These are phyloP conservation scores for Penicillium fuscoglaucum DNA, from an alignment of 2,329 filamentous ascomycete species.

Conservation along the genomic window DNA sequence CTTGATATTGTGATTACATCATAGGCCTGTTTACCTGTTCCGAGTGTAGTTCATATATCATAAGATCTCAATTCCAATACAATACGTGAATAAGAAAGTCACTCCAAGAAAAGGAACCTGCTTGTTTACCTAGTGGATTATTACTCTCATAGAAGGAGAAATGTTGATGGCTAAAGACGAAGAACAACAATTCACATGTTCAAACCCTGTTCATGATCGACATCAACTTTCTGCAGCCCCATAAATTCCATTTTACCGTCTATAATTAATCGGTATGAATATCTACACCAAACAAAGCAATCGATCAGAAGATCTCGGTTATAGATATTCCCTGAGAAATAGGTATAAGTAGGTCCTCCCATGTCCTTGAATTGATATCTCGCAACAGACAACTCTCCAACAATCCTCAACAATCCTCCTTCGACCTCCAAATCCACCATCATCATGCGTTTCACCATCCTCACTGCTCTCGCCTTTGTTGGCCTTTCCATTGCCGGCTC, in stretches of 20 bases:
- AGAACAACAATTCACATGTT: not conserved
- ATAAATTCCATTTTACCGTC: not conserved
- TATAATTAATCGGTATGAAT: slow-evolving; percentile 3
- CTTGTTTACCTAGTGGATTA: too few relatives aligned
- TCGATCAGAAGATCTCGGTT: not conserved
- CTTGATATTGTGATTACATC: not conserved
- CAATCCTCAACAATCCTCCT: not conserved
- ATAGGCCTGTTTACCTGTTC: not conserved
- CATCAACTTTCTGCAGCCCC: not conserved
- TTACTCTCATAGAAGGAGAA: too few relatives aligned
- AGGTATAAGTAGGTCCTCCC: not conserved
- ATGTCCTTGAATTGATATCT: too few relatives aligned
- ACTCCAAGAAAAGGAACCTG: not conserved
- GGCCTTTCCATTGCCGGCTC: too few relatives aligned
- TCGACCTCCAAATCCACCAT: too few relatives aligned
- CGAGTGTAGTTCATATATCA: too few relatives aligned
- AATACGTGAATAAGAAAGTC: too few relatives aligned
- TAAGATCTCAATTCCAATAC: too few relatives aligned
- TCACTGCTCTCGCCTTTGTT: too few relatives aligned
- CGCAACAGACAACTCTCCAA: not conserved
- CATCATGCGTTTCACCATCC: too few relatives aligned
- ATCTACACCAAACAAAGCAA: not conserved
- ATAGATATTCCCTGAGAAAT: not conserved
- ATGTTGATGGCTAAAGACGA: too few relatives aligned
- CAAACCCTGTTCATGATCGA: not conserved